Evolutionary conservation across 495 filamentous ascomycete species (phyloP).

Genomic region (Chaetomidium leptoderma): DNA sequence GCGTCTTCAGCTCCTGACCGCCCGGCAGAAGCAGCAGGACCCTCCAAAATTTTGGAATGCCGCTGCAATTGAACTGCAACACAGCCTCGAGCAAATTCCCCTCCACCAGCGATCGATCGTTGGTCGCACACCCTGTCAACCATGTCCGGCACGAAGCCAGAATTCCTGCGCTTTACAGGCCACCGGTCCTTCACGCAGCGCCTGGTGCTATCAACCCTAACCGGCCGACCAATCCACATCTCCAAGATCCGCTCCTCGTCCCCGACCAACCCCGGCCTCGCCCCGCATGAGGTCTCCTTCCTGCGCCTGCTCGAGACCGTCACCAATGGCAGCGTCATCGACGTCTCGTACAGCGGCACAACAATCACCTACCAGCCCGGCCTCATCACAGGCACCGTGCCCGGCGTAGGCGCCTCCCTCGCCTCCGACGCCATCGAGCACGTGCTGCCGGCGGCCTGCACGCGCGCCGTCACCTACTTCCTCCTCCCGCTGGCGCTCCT

Average conservation of each 20-base stretch:
- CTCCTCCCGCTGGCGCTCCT: conserved; percentile 83
- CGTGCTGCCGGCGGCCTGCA: conserved; percentile 67
- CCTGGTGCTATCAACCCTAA: conserved; percentile 85
- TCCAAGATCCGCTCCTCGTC: conserved; percentile 87
- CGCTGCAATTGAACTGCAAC: conserved; percentile 5
- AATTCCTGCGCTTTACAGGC: conserved; percentile 64
- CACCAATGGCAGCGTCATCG: conserved; percentile 91
- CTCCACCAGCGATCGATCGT: neutral
- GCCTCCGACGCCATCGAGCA: conserved; percentile 71
- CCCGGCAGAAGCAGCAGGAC: conserved; percentile 30
- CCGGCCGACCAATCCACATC: conserved; percentile 82
- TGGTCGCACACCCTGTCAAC: neutral
- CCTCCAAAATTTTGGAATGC: conserved; percentile 35
- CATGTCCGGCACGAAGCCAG: conserved; percentile 44
- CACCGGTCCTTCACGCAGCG: conserved; percentile 79
- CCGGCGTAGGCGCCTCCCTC: conserved; percentile 56
- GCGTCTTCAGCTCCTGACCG: conserved; percentile 17
- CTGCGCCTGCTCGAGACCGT: conserved; percentile 89
- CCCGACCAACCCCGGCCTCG: conserved; percentile 77
- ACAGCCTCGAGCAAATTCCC: too few relatives aligned
- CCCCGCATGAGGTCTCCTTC: conserved; percentile 90
- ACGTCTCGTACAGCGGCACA: conserved; percentile 93
- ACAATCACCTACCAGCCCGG: conserved; percentile 87
- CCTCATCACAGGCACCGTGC: conserved; percentile 74
- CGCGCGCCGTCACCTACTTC: conserved; percentile 85